Evolutionary conservation across 306 rosid genomes (phyloP).

Genomic region (Corylus heterophylla): DNA sequence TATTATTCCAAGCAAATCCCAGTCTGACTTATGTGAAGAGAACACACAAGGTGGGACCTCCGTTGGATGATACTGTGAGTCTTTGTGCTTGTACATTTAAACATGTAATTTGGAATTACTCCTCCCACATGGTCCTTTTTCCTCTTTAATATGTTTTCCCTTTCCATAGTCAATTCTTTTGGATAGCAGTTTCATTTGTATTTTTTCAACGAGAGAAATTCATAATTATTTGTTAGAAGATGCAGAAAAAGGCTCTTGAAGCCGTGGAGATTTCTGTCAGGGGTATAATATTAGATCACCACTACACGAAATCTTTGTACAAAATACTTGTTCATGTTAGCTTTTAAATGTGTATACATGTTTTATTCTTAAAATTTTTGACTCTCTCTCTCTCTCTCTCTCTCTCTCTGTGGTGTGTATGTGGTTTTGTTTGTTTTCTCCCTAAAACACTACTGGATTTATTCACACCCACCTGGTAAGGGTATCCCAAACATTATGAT

Average conservation of each 20-base stretch:
- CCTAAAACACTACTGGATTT: not conserved
- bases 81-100: constrained; percentile 36
- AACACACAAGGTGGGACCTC: constrained; percentile 43
- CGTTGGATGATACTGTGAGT: constrained; percentile 51
- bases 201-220: constrained; percentile 33
- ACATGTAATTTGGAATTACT: constrained; percentile 38
- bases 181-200: constrained; percentile 50
- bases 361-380: constrained; percentile 23
- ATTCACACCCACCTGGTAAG: not conserved
- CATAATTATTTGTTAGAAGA: constrained; percentile 47
- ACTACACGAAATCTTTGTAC: constrained; percentile 63
- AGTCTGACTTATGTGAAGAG: constrained; percentile 67
- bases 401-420: not conserved
- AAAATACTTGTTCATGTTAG: constrained; percentile 46
- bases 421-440: not conserved
- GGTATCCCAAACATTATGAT: not conserved
- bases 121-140: constrained; percentile 26
- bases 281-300: constrained; percentile 66
- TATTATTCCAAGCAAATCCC: constrained; percentile 55
- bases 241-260: constrained; percentile 45
- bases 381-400: not conserved
- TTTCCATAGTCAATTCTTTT: constrained; percentile 21
- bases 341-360: constrained; percentile 40
- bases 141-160: constrained; percentile 13
- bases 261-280: constrained; percentile 52